These are phyloP conservation scores for Phylloporus arenicola DNA, from an alignment of 768 basidiomycete genomes.

Conservation along the genomic window DNA sequence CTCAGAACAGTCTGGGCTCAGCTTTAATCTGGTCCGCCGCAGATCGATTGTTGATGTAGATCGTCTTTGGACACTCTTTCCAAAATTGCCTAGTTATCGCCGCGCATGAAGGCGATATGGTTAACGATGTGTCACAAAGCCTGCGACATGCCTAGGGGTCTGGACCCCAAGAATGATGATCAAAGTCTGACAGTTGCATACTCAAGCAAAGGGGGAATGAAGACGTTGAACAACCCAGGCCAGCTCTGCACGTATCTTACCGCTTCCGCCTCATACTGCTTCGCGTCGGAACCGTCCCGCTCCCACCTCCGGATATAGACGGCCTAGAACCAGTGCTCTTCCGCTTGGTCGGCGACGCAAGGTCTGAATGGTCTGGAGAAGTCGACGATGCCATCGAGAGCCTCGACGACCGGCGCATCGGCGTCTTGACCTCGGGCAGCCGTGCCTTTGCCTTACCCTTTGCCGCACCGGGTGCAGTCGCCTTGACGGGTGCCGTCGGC, in stretches of 20 bases:
- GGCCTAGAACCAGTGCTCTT: slow-evolving; percentile 18
- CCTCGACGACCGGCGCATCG: slow-evolving; percentile 35
- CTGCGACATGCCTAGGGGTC: too few species aligned
- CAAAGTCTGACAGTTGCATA: background rate
- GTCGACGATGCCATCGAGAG: slow-evolving; percentile 32
- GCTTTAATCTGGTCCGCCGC: too few species aligned
- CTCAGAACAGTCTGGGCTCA: too few species aligned
- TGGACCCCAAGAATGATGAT: background rate
- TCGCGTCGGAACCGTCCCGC: slow-evolving; percentile 20
- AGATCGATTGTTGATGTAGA: too few species aligned
- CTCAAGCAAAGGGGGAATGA: background rate
- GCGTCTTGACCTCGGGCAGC: slow-evolving; percentile 20
- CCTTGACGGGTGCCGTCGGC: background rate
- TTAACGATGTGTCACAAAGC: too few species aligned
- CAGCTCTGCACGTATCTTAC: slow-evolving; percentile 1
- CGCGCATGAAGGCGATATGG: too few species aligned
- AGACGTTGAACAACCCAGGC: background rate
- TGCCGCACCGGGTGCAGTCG: background rate
- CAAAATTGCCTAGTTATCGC: too few species aligned
- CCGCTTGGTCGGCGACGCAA: slow-evolving; percentile 22
- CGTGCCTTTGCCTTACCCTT: slow-evolving; percentile 18
- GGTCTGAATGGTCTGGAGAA: slow-evolving; percentile 29
- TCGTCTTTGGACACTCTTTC: too few species aligned
- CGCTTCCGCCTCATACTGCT: slow-evolving; percentile 31
- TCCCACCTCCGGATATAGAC: slow-evolving; percentile 5